Evolutionary conservation across 2,329 filamentous ascomycete species (phyloP).

Genomic region (Colletotrichum costaricense): DNA sequence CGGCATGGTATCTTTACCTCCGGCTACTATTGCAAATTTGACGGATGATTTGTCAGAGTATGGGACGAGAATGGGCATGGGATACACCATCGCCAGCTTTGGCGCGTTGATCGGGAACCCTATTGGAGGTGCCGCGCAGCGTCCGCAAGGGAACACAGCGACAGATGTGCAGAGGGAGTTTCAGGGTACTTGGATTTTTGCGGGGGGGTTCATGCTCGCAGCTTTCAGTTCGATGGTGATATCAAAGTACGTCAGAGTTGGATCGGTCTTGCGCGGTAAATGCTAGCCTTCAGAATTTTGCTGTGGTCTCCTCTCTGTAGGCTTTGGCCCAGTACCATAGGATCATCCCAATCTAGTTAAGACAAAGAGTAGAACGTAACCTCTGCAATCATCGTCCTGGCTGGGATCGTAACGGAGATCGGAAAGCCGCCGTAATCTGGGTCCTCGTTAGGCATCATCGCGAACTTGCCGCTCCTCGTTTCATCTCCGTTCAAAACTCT

Average conservation of each 20-base stretch:
- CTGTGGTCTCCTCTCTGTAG: no score
- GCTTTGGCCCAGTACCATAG: neutral
- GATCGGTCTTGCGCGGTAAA: constrained; percentile 18
- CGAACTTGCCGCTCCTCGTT: constrained; percentile 52
- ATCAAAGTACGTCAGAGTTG: constrained; percentile 8
- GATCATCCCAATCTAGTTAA: neutral
- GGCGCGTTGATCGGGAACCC: constrained; percentile 35
- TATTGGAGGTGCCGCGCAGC: constrained; percentile 28
- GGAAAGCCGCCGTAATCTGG: constrained; percentile 67
- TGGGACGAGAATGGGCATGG: constrained; percentile 35
- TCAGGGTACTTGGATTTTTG: constrained; percentile 29
- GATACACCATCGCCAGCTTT: constrained; percentile 30
- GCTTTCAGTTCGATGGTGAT: constrained; percentile 9
- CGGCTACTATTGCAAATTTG: constrained; percentile 30
- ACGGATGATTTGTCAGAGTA: constrained; percentile 27
- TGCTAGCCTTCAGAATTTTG: neutral
- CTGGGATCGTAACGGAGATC: constrained; percentile 64
- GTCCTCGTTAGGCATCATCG: constrained; percentile 64
- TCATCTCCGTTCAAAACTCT: constrained; percentile 53
- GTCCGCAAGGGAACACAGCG: neutral
- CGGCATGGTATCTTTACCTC: constrained; percentile 32
- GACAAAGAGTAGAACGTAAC: constrained; percentile 31
- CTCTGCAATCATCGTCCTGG: constrained; percentile 58
- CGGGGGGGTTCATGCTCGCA: constrained; percentile 24
- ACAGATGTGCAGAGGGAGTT: constrained; percentile 23